A percentile compares a stretch with the other conserved stretches of the same genome.
Evolutionary conservation across 2,329 filamentous ascomycete genomes (phyloP).

Genomic region (Fusarium succisae): DNA sequence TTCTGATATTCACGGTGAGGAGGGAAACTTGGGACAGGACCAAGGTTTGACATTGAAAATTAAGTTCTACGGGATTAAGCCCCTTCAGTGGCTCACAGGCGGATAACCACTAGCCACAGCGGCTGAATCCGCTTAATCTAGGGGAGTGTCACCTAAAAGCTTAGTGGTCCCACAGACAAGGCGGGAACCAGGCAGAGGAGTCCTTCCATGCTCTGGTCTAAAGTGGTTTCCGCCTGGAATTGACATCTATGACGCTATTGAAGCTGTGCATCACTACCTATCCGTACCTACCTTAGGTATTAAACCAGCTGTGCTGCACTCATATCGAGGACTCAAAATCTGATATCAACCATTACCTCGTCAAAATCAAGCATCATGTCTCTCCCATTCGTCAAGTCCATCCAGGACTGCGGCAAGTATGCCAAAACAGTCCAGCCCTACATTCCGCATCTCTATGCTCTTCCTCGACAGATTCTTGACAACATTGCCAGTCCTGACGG

Average conservation of each 20-base stretch:
- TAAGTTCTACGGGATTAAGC: slow-evolving; percentile 1
- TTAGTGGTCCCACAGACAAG: slow-evolving; percentile 8
- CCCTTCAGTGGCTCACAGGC: slow-evolving; percentile 26
- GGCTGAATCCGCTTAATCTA: slow-evolving; percentile 29
- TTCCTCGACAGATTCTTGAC: slow-evolving; percentile 72
- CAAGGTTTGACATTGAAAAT: slow-evolving; percentile 21
- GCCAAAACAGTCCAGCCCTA: slow-evolving; percentile 79
- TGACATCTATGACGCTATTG: slow-evolving; percentile 33
- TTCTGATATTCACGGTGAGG: slow-evolving; percentile 16
- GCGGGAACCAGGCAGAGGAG: slow-evolving; percentile 6
- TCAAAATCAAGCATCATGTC: slow-evolving; percentile 62
- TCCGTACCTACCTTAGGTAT: neutral
- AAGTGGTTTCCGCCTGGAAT: neutral
- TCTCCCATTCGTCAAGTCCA: slow-evolving; percentile 74
- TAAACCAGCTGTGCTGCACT: slow-evolving; percentile 12
- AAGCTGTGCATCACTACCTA: neutral
- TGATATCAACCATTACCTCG: neutral
- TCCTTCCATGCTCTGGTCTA: slow-evolving; percentile 5
- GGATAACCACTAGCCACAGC: slow-evolving; percentile 39
- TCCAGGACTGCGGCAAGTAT: slow-evolving; percentile 82
- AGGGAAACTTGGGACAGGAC: neutral
- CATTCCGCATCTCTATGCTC: slow-evolving; percentile 72
- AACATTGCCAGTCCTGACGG: slow-evolving; percentile 68
- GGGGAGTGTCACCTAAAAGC: slow-evolving; percentile 1
- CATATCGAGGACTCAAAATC: neutral